These are phyloP conservation scores for Pleomassaria siparia DNA, from an alignment of 2,329 filamentous ascomycete species.

Conservation along the genomic window DNA sequence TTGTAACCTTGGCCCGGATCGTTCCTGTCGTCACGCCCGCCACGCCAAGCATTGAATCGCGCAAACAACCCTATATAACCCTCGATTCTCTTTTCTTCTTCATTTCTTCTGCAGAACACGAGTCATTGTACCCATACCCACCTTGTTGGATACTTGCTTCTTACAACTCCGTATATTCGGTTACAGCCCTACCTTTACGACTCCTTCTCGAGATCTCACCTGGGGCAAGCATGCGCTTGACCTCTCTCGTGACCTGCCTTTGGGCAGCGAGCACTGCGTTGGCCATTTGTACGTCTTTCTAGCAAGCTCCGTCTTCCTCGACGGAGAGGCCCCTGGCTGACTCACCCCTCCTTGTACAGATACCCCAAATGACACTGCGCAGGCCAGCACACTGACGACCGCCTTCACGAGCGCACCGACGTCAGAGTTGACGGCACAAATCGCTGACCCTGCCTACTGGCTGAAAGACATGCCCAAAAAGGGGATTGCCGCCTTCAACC, in stretches of 20 bases:
- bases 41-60: background rate
- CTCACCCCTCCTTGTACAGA: background rate
- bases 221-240: constrained; percentile 26
- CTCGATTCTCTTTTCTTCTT: background rate
- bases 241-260: constrained; percentile 31
- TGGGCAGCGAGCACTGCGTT: constrained; percentile 22
- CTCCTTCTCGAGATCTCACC: no score
- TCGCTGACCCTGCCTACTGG: constrained; percentile 41
- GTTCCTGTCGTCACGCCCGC: background rate
- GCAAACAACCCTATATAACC: no score
- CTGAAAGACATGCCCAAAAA: constrained; percentile 46
- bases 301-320: background rate
- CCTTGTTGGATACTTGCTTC: background rate
- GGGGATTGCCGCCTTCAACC: constrained; percentile 45
- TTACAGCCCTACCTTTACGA: no score
- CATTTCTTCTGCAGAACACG: no score
- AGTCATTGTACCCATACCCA: background rate
- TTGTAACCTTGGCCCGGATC: no score
- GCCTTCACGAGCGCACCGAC: background rate
- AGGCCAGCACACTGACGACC: background rate
- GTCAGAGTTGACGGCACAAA: background rate
- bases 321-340: background rate
- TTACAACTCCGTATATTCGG: background rate
- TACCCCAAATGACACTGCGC: no score
- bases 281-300: background rate